These are phyloP conservation scores for Oryza brachyantha DNA, from an alignment of 176 grass and related monocot genomes.

Conservation along the genomic window DNA sequence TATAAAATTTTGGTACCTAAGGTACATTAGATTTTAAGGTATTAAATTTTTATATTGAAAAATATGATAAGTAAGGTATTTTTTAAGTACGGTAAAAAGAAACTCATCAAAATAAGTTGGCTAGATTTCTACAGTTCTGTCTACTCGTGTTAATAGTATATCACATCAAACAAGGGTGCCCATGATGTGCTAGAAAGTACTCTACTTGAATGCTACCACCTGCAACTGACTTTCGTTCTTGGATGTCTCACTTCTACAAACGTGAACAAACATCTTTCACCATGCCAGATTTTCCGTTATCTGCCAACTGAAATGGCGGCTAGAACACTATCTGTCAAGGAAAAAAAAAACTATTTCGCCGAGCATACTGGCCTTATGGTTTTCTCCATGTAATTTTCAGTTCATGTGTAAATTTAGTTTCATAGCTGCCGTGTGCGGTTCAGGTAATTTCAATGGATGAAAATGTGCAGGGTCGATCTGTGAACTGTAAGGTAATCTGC, in stretches of 20 bases:
- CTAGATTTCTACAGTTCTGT: background rate
- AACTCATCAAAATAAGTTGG: background rate
- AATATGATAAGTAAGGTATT: too few species aligned
- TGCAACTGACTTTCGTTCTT: constrained; percentile 12
- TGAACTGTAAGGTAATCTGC: background rate
- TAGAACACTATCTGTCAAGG: background rate
- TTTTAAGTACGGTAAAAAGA: too few species aligned
- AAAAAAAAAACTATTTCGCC: background rate
- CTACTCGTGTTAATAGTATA: background rate
- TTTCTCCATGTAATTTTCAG: background rate
- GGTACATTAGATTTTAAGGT: too few species aligned
- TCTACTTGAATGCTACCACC: background rate
- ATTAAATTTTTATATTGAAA: too few species aligned
- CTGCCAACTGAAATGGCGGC: background rate
- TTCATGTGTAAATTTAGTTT: background rate
- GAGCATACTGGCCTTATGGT: background rate
- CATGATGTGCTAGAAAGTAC: background rate
- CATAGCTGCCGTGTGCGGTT: too few species aligned
- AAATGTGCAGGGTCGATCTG: background rate
- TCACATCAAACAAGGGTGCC: background rate
- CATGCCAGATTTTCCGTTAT: background rate
- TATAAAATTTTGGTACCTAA: too few species aligned
- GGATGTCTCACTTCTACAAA: background rate
- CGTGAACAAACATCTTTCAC: background rate
- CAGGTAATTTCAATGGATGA: background rate